Conservation (phyloP, 1,284 basidiomycete species). For the Vanrija sp. region DNA sequence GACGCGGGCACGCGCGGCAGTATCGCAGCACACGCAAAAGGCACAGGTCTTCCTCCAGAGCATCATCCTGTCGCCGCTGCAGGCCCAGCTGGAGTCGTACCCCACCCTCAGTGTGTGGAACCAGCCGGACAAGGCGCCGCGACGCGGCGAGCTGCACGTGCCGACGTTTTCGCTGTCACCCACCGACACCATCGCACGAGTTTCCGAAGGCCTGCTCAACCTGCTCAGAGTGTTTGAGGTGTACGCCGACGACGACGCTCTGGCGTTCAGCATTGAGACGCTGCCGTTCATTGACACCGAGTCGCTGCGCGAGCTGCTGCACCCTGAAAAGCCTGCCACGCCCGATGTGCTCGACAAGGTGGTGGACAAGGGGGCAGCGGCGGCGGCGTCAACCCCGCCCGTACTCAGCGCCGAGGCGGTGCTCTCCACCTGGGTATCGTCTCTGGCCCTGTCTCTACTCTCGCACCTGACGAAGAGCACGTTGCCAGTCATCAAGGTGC, state of each 20-base stretch:
- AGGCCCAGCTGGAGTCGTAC: constrained; percentile 69
- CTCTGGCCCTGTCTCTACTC: constrained; percentile 74
- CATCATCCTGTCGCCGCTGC: constrained; percentile 80
- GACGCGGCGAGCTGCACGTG: constrained; percentile 63
- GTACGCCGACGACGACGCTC: constrained; percentile 83
- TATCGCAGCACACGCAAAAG: constrained; percentile 64
- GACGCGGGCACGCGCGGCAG: constrained; percentile 56
- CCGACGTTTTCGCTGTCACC: constrained; percentile 91
- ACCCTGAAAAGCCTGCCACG: constrained; percentile 44
- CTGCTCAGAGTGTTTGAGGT: constrained; percentile 90
- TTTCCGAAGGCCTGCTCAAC: constrained; percentile 89
- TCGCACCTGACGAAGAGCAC: constrained; percentile 64
- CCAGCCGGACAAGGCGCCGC: constrained; percentile 41
- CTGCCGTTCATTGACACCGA: constrained; percentile 66
- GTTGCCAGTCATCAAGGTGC: constrained; percentile 58
- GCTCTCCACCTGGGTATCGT: constrained; percentile 82
- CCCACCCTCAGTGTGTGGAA: constrained; percentile 67
- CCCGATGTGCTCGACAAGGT: too few relatives aligned
- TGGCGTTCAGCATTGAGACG: constrained; percentile 82
- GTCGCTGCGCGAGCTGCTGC: constrained; percentile 51
- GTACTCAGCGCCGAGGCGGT: constrained; percentile 60
- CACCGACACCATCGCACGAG: constrained; percentile 77
- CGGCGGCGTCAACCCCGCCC: not conserved
- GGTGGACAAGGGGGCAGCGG: not conserved
- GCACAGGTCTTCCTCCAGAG: constrained; percentile 74